A percentile compares a stretch with the other conserved stretches of the same genome.
These are phyloP conservation scores for Pythium aristosporum DNA, from an alignment of 352 stramenopile species.

Conservation along the genomic window DNA sequence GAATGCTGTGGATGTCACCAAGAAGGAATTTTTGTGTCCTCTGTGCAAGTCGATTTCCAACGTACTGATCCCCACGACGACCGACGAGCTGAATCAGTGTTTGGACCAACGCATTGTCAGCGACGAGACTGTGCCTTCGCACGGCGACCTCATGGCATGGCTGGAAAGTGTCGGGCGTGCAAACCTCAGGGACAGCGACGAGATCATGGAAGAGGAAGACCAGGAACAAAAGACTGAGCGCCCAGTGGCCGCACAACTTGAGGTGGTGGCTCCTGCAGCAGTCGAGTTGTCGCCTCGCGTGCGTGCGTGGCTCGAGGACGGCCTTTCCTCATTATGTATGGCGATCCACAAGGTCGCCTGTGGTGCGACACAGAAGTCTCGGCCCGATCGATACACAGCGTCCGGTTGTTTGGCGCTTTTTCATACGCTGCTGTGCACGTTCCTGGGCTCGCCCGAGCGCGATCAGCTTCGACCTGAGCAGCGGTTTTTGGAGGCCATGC, in stretches of 20 bases:
- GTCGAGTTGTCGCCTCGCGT: conserved; percentile 29
- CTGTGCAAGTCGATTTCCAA: conserved; percentile 98
- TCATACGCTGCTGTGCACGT: conserved; percentile 77
- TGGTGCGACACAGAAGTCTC: conserved; percentile 80
- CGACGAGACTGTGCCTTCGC: not conserved
- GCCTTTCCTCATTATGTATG: conserved; percentile 80
- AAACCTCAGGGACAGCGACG: conserved; percentile 14
- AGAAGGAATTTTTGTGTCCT: conserved; percentile 96
- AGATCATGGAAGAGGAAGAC: conserved; percentile 19
- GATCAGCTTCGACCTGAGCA: conserved; percentile 66
- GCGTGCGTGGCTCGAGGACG: conserved; percentile 62
- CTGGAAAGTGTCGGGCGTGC: conserved; percentile 30
- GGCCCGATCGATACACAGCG: conserved; percentile 73
- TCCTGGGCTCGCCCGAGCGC: conserved; percentile 52
- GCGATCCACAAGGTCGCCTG: conserved; percentile 81
- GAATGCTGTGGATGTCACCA: conserved; percentile 95
- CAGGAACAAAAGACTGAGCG: conserved; percentile 20
- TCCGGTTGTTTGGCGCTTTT: conserved; percentile 79
- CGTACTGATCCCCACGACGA: conserved; percentile 90
- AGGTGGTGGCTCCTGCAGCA: not conserved
- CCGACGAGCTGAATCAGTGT: conserved; percentile 46
- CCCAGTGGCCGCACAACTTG: not conserved
- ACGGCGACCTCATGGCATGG: conserved; percentile 44
- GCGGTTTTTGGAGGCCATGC: conserved; percentile 68
- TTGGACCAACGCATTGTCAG: conserved; percentile 15